Evolutionary conservation across 768 basidiomycete species (phyloP).

Genomic region (Boletellus emodensis): DNA sequence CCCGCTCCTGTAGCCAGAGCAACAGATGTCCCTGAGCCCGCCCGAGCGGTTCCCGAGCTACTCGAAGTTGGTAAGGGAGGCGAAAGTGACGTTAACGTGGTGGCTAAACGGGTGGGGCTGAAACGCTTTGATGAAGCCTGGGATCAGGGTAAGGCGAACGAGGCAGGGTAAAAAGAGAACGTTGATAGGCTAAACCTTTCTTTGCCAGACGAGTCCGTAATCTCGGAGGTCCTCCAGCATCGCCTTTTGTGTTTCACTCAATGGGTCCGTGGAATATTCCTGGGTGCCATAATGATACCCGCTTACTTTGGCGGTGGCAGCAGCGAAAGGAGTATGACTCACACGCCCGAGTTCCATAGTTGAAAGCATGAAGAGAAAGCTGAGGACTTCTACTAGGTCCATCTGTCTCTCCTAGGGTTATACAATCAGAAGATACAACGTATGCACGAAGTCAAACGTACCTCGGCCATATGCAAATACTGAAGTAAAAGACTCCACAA

Average conservation of each 20-base stretch:
- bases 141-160: slow-evolving; percentile 1
- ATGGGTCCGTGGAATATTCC: slow-evolving; percentile 85
- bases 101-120: slow-evolving; percentile 91
- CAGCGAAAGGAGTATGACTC: slow-evolving; percentile 20
- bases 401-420: slow-evolving; percentile 69
- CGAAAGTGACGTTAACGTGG: slow-evolving; percentile 89
- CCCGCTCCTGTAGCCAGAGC: slow-evolving; percentile 47
- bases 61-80: slow-evolving; percentile 66
- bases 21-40: slow-evolving; percentile 17
- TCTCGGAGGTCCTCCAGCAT: slow-evolving; percentile 91
- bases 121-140: slow-evolving; percentile 77
- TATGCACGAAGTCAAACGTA: slow-evolving; percentile 29
- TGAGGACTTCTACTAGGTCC: slow-evolving; percentile 90
- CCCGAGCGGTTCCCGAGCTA: slow-evolving; percentile 18
- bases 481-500: slow-evolving; percentile 92
- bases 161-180: slow-evolving; percentile 8
- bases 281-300: slow-evolving; percentile 28
- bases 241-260: slow-evolving; percentile 75
- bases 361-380: slow-evolving; percentile 95
- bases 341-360: slow-evolving; percentile 94
- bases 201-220: slow-evolving; percentile 92
- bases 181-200: slow-evolving; percentile 47
- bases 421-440: slow-evolving; percentile 9
- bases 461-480: slow-evolving; percentile 84
- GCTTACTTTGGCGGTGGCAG: neutral